These are phyloP conservation scores for Macaranga tanarius DNA, from an alignment of 441 rosid species.

Conservation along the genomic window DNA sequence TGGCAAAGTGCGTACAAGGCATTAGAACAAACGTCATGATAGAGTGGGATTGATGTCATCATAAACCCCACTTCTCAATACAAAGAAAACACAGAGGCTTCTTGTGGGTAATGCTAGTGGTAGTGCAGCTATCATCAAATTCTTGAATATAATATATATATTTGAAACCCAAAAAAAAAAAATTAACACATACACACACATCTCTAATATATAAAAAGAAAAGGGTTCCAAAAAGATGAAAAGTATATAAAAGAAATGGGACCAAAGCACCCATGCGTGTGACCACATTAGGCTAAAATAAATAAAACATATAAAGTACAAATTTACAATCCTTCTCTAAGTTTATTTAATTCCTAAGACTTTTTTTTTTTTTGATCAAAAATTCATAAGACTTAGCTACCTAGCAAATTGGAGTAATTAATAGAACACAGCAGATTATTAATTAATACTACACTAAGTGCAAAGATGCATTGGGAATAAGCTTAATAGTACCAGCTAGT, in stretches of 20 bases:
- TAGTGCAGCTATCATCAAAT: conserved; percentile 55
- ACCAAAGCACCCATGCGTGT: conserved; percentile 81
- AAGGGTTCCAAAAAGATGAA: conserved; percentile 38
- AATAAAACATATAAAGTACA: conserved; percentile 5
- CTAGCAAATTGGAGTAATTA: not conserved
- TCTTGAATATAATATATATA: conserved; percentile 35
- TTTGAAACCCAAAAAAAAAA: not conserved
- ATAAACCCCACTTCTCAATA: conserved; percentile 20
- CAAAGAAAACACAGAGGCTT: conserved; percentile 1
- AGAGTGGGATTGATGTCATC: conserved; percentile 61
- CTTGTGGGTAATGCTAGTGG: conserved; percentile 44
- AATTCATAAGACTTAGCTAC: not conserved
- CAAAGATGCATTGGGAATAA: not conserved
- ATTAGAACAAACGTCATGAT: conserved; percentile 47
- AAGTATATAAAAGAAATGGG: conserved; percentile 46
- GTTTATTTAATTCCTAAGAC: no score
- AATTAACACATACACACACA: not conserved
- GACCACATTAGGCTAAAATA: conserved; percentile 32
- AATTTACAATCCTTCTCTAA: not conserved
- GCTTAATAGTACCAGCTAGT: not conserved
- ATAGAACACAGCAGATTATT: no score
- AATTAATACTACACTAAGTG: no score
- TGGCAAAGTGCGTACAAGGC: not conserved
- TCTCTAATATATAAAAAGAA: conserved; percentile 11
- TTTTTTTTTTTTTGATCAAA: no score